These are phyloP conservation scores for Kwoniella shandongensis DNA, from an alignment of 768 basidiomycete genomes.

Conservation along the genomic window DNA sequence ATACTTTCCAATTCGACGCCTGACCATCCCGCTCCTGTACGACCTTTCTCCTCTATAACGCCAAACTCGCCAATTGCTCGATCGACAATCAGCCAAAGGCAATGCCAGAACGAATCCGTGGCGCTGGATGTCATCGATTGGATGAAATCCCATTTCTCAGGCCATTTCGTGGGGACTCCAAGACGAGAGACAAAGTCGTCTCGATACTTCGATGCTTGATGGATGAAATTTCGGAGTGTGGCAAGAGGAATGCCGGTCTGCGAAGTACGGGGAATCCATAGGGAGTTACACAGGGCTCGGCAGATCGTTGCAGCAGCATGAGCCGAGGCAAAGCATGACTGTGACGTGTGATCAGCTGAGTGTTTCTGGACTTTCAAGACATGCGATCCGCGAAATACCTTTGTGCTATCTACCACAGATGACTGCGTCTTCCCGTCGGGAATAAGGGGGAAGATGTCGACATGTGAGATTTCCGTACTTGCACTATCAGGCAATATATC, in stretches of 20 bases:
- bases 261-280: conserved; percentile 78
- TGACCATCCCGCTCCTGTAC: conserved; percentile 64
- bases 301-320: conserved; percentile 75
- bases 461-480: no score
- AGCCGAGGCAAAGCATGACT: conserved; percentile 53
- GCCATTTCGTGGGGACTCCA: conserved; percentile 82
- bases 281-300: conserved; percentile 73
- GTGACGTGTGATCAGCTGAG: conserved; percentile 57
- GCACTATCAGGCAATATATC: conserved; percentile 22
- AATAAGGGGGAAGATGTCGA: no score
- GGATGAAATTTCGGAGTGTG: conserved; percentile 62
- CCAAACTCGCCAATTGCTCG: conserved; percentile 82
- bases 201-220: conserved; percentile 68
- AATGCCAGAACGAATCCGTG: conserved; percentile 66
- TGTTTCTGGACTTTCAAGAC: not conserved
- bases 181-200: conserved; percentile 72
- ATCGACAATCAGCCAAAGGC: conserved; percentile 84
- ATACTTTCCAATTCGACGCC: conserved; percentile 63
- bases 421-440: no score
- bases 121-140: conserved; percentile 65
- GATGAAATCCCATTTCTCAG: conserved; percentile 86
- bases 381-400: no score
- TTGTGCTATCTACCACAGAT: not conserved
- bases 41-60: conserved; percentile 65
- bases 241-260: conserved; percentile 74